A percentile compares a stretch with the other conserved stretches of the same genome.
Evolutionary conservation across 73 alveolate genomes (phyloP).

Genomic region (Paramecium sexaurelia): DNA sequence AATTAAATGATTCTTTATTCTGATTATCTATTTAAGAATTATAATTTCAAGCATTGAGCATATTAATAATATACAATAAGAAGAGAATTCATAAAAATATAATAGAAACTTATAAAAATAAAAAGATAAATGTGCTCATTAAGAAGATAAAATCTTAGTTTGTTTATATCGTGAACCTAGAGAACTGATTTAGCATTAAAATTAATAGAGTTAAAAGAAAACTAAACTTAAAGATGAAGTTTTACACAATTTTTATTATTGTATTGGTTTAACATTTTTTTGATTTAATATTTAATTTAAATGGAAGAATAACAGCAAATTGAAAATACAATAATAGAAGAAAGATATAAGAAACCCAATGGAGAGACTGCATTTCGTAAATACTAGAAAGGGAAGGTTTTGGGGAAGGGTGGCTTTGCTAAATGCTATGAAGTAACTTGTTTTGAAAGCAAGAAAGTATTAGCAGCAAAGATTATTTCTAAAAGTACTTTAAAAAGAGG

Average conservation of each 20-base stretch:
- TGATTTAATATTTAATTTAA: background rate
- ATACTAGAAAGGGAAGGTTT: constrained; percentile 75
- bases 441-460: constrained; percentile 74
- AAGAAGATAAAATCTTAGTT: too few relatives aligned
- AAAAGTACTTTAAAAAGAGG: constrained; percentile 87
- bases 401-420: constrained; percentile 99
- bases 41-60: too few relatives aligned
- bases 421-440: constrained; percentile 89
- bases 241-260: background rate
- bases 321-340: constrained; percentile 75
- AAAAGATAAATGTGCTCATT: too few relatives aligned
- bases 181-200: background rate
- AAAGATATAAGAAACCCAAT: constrained; percentile 55
- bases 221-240: background rate
- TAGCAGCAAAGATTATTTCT: constrained; percentile 93
- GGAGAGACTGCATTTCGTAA: constrained; percentile 72
- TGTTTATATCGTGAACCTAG: too few relatives aligned
- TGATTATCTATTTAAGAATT: too few relatives aligned
- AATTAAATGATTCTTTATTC: too few relatives aligned
- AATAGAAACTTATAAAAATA: too few relatives aligned
- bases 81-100: too few relatives aligned
- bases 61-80: too few relatives aligned
- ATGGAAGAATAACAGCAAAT: constrained; percentile 32
- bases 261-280: background rate
- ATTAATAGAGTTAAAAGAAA: background rate